phyloP scores from a whole-genome alignment of 148 eudicot genomes.

The Spergularia bocconei region DNA sequence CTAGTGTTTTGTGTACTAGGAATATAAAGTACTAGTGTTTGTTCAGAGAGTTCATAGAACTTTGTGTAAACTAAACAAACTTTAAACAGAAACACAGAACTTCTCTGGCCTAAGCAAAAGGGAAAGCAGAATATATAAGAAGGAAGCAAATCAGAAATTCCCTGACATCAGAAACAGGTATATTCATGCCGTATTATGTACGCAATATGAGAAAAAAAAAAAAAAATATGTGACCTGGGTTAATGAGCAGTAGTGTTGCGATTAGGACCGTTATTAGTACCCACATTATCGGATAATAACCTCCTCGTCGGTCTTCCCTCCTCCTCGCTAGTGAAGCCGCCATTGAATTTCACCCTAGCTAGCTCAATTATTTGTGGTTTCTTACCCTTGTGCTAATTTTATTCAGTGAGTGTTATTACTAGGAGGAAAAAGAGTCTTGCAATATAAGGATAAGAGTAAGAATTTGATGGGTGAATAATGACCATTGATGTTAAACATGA shows the following conservation, averaged over 20 bases:
- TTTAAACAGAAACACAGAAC: background rate
- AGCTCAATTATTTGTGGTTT: background rate
- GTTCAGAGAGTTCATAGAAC: constrained; percentile 1
- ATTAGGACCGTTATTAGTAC: constrained; percentile 11
- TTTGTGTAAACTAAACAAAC: constrained; percentile 4
- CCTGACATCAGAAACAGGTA: background rate
- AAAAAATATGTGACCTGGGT: constrained; percentile 12
- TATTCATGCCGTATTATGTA: constrained; percentile 7
- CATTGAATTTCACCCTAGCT: background rate
- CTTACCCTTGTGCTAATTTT: background rate
- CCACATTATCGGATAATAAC: constrained; percentile 2
- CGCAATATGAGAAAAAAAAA: background rate
- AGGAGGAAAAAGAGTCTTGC: background rate
- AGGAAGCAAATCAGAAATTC: background rate
- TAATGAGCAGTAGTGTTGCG: constrained; percentile 16
- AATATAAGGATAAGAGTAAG: constrained; percentile 14
- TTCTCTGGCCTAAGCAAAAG: constrained; percentile 3
- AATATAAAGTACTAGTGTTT: constrained; percentile 10
- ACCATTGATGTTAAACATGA: constrained; percentile 21
- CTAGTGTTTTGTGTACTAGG: background rate
- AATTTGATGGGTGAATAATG: constrained; percentile 20
- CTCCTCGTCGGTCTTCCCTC: background rate
- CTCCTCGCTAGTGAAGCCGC: background rate
- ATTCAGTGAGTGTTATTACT: constrained; percentile 3
- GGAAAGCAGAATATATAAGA: background rate